Conservation (phyloP, 371 early-diverging fungal species). For the Lichtheimia hyalospora region DNA sequence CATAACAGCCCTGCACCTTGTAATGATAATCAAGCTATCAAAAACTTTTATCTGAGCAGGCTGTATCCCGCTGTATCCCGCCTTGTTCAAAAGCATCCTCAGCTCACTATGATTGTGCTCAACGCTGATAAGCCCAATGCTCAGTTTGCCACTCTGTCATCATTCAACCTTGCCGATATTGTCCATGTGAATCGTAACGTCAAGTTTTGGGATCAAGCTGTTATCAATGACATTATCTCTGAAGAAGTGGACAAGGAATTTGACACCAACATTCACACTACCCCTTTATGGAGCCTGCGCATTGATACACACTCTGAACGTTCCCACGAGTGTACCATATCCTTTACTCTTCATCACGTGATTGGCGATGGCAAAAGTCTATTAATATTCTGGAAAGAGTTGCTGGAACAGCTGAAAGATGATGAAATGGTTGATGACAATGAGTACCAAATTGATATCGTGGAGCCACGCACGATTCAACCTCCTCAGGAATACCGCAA, state of each 20-base stretch:
- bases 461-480: conserved; percentile 5
- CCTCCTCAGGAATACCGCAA: conserved; percentile 23
- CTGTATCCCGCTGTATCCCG: conserved; percentile 21
- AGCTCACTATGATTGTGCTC: conserved; percentile 19
- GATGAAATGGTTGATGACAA: neutral
- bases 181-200: conserved; percentile 6
- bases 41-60: conserved; percentile 14
- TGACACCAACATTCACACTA: conserved; percentile 12
- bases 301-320: conserved; percentile 12
- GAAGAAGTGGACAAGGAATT: conserved; percentile 23
- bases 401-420: conserved; percentile 22
- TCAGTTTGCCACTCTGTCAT: conserved; percentile 23
- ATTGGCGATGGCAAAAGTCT: conserved; percentile 41
- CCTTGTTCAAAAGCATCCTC: conserved; percentile 26
- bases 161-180: conserved; percentile 21
- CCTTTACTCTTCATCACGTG: conserved; percentile 26
- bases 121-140: conserved; percentile 15
- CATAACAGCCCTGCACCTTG: conserved; percentile 6
- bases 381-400: conserved; percentile 23
- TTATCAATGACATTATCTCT: conserved; percentile 11
- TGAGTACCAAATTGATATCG: neutral
- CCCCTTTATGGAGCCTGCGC: conserved; percentile 40
- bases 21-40: neutral
- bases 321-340: conserved; percentile 12
- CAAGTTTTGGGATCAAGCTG: conserved; percentile 10